Base-by-base conservation (phyloP, 2,329 filamentous ascomycete species). In the Aspergillus aculeatinus region DNA sequence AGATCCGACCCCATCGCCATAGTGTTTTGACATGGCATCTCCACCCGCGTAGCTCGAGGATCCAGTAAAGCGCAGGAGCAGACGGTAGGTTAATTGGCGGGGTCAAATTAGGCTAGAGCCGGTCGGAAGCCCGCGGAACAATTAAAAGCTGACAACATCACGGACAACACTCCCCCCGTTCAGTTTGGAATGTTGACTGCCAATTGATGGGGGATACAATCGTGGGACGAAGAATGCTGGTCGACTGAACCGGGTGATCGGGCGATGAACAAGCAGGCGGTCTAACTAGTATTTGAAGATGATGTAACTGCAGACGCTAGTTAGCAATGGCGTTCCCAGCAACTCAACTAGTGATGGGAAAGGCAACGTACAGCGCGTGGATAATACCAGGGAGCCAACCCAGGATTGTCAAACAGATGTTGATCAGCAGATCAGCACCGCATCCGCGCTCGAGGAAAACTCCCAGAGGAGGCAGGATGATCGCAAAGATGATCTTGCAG, bases 371-470 rank as follows among this genome's bases (percentile, higher is more conserved):
- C 82, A 96, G 81, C 63, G 92, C 92, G 83, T 96, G 92, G 77
- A 96, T 91, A 81, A 96, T 93, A 78, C 92, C 90, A 66, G 89
- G 89, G 72, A 93, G 84, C 78, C 86, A 88, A 78, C 85, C 87
- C 69, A 92, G 82, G 69, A 91, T 86, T 70, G 91, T 96, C 80
- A 96, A 82, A 73, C 92, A 84, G 79, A 96, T 91, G 88, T 96
- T 96, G 86, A 96, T 96, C 79, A 94, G 83, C 73, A 96, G 83
- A 76, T 96, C 91, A 68, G 88, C 87, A 75, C 89, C 89, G 81
- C 92, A 96, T 72, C 92, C 92, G 70, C 89, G 87, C 88, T 96
- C 92, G 69, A 96, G 90, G 85, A 96, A 95, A 76, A 96, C 92
- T 82, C 92, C 92, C 58, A 96, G 81, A 75, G 92, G 92, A 59